Conservation (phyloP, 1,284 basidiomycete genomes). For the Tremellales sp. region DNA sequence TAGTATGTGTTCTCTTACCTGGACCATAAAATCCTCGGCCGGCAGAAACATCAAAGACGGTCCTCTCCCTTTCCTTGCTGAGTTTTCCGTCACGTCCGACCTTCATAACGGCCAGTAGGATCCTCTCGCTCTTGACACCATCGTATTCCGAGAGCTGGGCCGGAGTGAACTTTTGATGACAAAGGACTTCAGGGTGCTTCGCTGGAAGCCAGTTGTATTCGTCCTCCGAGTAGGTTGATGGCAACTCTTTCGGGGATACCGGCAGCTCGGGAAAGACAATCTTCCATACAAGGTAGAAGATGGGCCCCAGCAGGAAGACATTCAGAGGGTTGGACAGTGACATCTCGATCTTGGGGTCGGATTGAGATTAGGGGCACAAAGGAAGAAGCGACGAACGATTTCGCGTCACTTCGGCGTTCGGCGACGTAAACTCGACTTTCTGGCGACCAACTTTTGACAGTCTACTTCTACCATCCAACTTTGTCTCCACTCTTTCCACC, state of each 20-base stretch:
- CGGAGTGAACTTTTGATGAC: constrained; percentile 72
- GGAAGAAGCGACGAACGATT: not conserved
- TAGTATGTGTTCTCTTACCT: no score
- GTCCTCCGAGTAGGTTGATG: constrained; percentile 40
- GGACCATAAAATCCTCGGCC: constrained; percentile 91
- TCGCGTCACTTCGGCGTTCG: no score
- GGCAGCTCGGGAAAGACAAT: constrained; percentile 63
- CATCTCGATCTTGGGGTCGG: constrained; percentile 18
- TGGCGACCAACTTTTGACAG: no score
- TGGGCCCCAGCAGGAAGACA: constrained; percentile 69
- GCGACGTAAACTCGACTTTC: no score
- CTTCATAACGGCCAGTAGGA: constrained; percentile 82
- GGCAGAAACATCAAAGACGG: constrained; percentile 85
- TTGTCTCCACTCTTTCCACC: no score
- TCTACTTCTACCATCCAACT: no score
- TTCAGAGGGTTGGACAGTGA: constrained; percentile 43
- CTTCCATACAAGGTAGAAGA: constrained; percentile 68
- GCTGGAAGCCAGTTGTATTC: constrained; percentile 84
- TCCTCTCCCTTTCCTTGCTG: constrained; percentile 57
- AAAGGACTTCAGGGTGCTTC: constrained; percentile 67
- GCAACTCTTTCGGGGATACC: constrained; percentile 10
- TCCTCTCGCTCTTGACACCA: constrained; percentile 64
- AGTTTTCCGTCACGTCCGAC: constrained; percentile 27
- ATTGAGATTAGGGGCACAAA: no score
- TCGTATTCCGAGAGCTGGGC: constrained; percentile 65